Evolutionary conservation across 202 grass and related monocot species (phyloP), one percentile per base, ranked within the genome.

Genomic region (Zizania palustris): DNA sequence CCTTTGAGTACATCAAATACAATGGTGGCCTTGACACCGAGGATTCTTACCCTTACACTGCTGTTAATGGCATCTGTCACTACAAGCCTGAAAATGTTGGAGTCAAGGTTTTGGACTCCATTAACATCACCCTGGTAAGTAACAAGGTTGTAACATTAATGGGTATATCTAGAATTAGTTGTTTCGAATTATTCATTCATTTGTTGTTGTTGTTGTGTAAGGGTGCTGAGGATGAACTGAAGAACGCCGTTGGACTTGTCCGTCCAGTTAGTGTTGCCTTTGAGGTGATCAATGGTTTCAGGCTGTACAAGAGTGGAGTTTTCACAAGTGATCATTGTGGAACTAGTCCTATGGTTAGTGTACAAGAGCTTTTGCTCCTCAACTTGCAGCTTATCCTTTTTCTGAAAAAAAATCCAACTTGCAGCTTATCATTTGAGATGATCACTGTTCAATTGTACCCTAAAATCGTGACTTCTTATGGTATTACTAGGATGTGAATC

Each of bases 1-100:
- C 96, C n/a, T 99, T 99, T 63, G 80, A 99, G 82, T 99, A 99
- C 66, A 89, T 99, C 67, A 99, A 96, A 69, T 80, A 96, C 75
- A 99, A 91, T 58, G 96, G 96, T 5, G 96, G 96, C 48, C 71
- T 99, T 61, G 96, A 99, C 72, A 96, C 96, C 3, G 96, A 99
- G 71, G 89, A 93, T 63, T 77, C 96, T 33, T 99, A 99, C 85
- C 96, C 96, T 67, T 99, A 99, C 74, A 18, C 37, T 20, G 96
- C 87, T 73, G 92, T 99, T 37, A 95, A 99, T 89, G 87, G 48
- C 37, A 22, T 90, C 20, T 99, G 96, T 56, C 21, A 89, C 21
- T 99, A 80, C 67, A 89, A 82, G 18, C 33, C 75, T 9, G 71
- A 85, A 59, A 87, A 83, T 63, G 88, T 88, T 13, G 96, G 88